phyloP scores from a whole-genome alignment of 331 rosid species.

The Spiraea crenata region DNA sequence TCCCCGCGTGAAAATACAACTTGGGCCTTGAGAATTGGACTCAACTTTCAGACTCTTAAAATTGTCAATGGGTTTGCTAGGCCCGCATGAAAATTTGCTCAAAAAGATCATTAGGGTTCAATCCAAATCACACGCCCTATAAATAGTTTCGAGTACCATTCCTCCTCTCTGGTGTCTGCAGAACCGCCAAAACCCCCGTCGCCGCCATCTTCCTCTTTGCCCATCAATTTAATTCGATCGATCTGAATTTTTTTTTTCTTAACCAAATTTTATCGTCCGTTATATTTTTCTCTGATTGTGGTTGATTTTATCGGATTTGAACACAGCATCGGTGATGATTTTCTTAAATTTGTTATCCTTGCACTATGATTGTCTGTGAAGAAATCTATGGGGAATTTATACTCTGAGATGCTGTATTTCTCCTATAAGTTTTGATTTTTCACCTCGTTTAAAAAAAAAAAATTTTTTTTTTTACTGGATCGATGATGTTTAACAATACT shows the following conservation, averaged over 20 bases:
- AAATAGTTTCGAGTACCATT: neutral
- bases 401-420: slow-evolving; percentile 54
- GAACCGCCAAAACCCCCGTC: neutral
- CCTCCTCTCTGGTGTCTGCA: neutral
- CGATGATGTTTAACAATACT: slow-evolving; percentile 47
- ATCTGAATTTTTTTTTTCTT: too few species aligned
- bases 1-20: too few species aligned
- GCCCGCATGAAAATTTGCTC: neutral
- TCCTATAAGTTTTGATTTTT: neutral
- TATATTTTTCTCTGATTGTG: neutral
- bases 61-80: too few species aligned
- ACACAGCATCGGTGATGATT: slow-evolving; percentile 60
- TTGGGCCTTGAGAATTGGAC: too few species aligned
- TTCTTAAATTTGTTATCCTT: slow-evolving; percentile 55
- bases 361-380: slow-evolving; percentile 77
- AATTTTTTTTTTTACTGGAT: slow-evolving; percentile 6
- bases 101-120: neutral
- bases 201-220: neutral
- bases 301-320: neutral
- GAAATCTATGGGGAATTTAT: slow-evolving; percentile 46
- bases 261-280: neutral
- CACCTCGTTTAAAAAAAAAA: neutral
- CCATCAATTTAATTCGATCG: too few species aligned
- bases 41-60: too few species aligned
- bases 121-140: neutral